Conservation (phyloP, 2,329 filamentous ascomycete species). For the Trichoderma harzianum region DNA sequence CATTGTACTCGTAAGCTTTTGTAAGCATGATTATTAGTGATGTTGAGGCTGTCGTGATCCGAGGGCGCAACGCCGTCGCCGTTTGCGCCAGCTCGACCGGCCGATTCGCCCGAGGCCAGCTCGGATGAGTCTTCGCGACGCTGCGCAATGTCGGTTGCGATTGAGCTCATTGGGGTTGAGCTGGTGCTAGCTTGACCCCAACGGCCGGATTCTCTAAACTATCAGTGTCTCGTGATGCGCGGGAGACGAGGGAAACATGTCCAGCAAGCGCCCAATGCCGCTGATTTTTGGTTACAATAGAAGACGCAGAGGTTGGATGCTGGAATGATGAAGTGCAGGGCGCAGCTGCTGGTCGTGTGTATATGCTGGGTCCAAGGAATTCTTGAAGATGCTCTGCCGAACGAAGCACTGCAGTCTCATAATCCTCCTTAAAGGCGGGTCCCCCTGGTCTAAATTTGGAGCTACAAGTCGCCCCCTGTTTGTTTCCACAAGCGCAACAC, state of each 20-base stretch:
- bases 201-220: slow-evolving; percentile 10
- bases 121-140: slow-evolving; percentile 14
- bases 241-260: slow-evolving; percentile 3
- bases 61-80: not conserved
- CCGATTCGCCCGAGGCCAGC: slow-evolving; percentile 14
- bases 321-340: not conserved
- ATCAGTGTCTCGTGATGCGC: slow-evolving; percentile 6
- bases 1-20: slow-evolving; percentile 6
- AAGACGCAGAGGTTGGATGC: not conserved
- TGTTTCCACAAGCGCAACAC: not conserved
- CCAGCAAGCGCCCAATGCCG: slow-evolving; percentile 6
- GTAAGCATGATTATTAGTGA: not conserved
- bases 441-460: slow-evolving; percentile 13
- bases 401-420: not conserved
- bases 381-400: slow-evolving; percentile 1
- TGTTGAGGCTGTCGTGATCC: not conserved
- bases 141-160: slow-evolving; percentile 15
- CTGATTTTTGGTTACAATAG: not conserved
- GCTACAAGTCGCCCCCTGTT: slow-evolving; percentile 3
- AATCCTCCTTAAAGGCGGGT: slow-evolving; percentile 16
- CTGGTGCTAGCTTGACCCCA: slow-evolving; percentile 5
- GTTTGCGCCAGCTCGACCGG: not conserved
- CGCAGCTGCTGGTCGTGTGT: not conserved
- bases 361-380: not conserved
- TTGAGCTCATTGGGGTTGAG: slow-evolving; percentile 18